Conservation (phyloP, 495 filamentous ascomycete genomes). For the Xanthoparmelia taractica region DNA sequence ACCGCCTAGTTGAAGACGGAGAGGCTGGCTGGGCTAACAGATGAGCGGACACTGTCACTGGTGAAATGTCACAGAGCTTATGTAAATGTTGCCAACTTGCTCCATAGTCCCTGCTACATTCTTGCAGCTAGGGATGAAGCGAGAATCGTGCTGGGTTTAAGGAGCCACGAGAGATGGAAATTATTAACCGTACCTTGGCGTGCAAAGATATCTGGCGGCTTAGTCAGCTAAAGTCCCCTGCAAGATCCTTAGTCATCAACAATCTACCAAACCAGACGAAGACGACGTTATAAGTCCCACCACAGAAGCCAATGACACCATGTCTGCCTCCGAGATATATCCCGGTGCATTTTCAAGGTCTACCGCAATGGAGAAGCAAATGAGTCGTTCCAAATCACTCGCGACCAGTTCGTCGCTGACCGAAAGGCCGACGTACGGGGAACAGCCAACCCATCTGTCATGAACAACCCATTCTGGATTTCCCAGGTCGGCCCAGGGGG, state of each 20-base stretch:
- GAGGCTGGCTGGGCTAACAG: too few species aligned
- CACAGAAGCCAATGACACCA: background rate
- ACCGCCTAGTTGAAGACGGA: too few species aligned
- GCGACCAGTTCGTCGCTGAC: background rate
- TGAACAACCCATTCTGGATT: background rate
- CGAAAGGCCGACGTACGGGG: background rate
- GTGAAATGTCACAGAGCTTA: too few species aligned
- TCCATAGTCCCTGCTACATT: too few species aligned
- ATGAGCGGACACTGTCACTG: too few species aligned
- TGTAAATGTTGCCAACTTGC: too few species aligned
- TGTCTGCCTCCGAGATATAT: background rate
- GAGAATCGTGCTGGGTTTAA: too few species aligned
- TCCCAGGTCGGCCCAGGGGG: background rate
- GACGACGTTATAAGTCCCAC: background rate
- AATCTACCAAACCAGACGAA: background rate
- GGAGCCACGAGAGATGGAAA: too few species aligned
- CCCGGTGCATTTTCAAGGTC: background rate
- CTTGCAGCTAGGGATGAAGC: too few species aligned
- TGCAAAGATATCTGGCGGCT: too few species aligned
- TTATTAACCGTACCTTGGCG: too few species aligned
- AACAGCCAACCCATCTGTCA: background rate
- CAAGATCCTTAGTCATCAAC: background rate
- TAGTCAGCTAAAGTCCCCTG: too few species aligned
- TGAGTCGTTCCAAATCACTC: background rate
- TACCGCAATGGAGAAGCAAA: background rate